A percentile compares a stretch with the other conserved stretches of the same genome.
Evolutionary conservation across 495 filamentous ascomycete species (phyloP).

Genomic region (Aspergillus funiculosus): DNA sequence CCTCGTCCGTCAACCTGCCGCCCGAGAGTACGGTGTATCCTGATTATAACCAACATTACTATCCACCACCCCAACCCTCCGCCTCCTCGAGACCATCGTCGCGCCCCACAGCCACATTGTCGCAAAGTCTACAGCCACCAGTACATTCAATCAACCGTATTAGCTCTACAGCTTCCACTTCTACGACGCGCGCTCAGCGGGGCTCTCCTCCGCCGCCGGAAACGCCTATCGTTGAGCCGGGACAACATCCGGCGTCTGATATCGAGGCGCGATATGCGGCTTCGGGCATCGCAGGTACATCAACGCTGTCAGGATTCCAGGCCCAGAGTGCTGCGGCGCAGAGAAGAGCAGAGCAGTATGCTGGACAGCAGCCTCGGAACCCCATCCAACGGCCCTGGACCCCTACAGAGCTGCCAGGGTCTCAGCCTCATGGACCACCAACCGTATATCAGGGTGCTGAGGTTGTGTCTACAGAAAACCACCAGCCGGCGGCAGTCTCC

Average conservation of each 20-base stretch:
- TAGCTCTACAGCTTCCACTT: slow-evolving; percentile 82
- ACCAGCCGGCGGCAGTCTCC: slow-evolving; percentile 20
- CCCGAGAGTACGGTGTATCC: slow-evolving; percentile 40
- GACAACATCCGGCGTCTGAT: slow-evolving; percentile 61
- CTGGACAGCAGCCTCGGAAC: slow-evolving; percentile 41
- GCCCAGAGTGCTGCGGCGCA: slow-evolving; percentile 78
- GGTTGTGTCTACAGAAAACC: slow-evolving; percentile 39
- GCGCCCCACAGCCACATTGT: slow-evolving; percentile 10
- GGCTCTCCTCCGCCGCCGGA: slow-evolving; percentile 95
- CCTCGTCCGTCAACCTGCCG: slow-evolving; percentile 8
- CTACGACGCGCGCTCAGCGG: slow-evolving; percentile 84
- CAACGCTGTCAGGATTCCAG: slow-evolving; percentile 71
- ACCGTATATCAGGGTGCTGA: slow-evolving; percentile 84
- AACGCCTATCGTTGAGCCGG: slow-evolving; percentile 77
- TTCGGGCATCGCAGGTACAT: slow-evolving; percentile 77
- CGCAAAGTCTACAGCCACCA: slow-evolving; percentile 36
- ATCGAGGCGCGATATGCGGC: slow-evolving; percentile 90
- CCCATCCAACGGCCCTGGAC: slow-evolving; percentile 79
- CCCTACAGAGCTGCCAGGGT: slow-evolving; percentile 85
- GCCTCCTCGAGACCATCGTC: slow-evolving; percentile 27
- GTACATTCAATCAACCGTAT: slow-evolving; percentile 65
- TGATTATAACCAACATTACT: slow-evolving; percentile 63
- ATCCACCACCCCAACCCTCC: slow-evolving; percentile 49
- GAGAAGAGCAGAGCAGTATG: slow-evolving; percentile 70
- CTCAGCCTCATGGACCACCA: slow-evolving; percentile 84